A percentile compares a stretch with the other conserved stretches of the same genome.
phyloP scores from a whole-genome alignment of 208 protist genomes.

The Leishmania tropica region DNA sequence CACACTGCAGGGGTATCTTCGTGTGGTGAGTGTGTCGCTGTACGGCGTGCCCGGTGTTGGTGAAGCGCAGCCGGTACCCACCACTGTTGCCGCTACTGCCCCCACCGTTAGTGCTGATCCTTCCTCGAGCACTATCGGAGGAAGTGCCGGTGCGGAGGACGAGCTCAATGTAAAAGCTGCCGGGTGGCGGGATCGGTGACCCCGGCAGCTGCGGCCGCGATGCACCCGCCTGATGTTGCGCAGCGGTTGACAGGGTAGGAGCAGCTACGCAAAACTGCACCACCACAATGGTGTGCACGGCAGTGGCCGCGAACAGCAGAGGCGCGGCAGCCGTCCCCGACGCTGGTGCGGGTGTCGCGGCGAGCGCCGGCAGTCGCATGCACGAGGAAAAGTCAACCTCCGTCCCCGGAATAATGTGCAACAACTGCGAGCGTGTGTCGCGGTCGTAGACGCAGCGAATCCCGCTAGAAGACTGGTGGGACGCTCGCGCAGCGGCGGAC shows the following conservation, averaged over 20 bases:
- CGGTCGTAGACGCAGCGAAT: slow-evolving; percentile 68
- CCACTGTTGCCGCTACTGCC: neutral
- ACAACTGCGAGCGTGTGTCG: slow-evolving; percentile 69
- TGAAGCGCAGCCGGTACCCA: slow-evolving; percentile 48
- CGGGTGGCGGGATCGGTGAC: slow-evolving; percentile 11
- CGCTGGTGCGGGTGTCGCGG: neutral
- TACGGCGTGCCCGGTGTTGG: slow-evolving; percentile 29
- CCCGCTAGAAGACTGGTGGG: neutral
- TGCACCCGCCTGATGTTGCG: neutral
- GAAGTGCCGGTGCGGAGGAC: slow-evolving; percentile 14
- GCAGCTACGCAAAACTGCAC: slow-evolving; percentile 60
- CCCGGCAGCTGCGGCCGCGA: neutral
- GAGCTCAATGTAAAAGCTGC: slow-evolving; percentile 25
- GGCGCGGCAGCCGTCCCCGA: neutral
- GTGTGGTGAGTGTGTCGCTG: slow-evolving; percentile 62
- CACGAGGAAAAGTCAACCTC: slow-evolving; percentile 50
- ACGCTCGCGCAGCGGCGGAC: neutral
- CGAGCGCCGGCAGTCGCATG: slow-evolving; percentile 22
- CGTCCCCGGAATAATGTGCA: slow-evolving; percentile 55
- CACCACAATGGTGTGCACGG: slow-evolving; percentile 32
- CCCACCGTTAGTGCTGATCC: neutral
- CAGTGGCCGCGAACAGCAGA: neutral
- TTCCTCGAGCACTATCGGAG: neutral
- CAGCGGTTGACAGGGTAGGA: neutral
- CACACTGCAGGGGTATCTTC: slow-evolving; percentile 58